Percentiles rank a stretch among this genome's conserved stretches.
phyloP scores from a whole-genome alignment of 371 early-diverging fungal species.

The Sporodiniella umbellata region DNA sequence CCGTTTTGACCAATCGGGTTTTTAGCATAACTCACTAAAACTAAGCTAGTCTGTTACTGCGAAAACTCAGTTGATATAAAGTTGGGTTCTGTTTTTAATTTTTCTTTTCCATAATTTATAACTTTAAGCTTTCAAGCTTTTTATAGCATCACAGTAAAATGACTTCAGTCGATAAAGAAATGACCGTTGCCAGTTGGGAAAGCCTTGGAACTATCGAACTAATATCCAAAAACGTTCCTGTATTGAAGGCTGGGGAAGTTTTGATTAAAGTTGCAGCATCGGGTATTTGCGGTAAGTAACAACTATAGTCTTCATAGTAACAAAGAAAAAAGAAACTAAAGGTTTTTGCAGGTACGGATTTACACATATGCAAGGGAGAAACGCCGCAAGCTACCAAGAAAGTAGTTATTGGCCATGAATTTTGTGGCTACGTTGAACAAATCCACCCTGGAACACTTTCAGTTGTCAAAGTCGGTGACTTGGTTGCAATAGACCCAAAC shows the following conservation, averaged over 20 bases:
- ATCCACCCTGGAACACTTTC: conserved; percentile 38
- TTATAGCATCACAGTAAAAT: conserved; percentile 3
- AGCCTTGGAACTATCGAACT: conserved; percentile 41
- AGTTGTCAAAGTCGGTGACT: conserved; percentile 30
- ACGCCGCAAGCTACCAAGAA: conserved; percentile 51
- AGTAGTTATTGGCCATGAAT: conserved; percentile 57
- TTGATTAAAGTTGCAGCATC: conserved; percentile 54
- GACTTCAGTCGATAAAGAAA: conserved; percentile 16
- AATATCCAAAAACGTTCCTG: conserved; percentile 34
- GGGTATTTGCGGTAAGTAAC: conserved; percentile 48
- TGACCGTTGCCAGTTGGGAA: conserved; percentile 54
- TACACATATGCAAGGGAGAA: conserved; percentile 56
- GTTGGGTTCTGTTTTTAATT: not conserved
- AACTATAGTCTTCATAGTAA: not conserved
- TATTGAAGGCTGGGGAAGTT: conserved; percentile 41
- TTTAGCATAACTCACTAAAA: not conserved
- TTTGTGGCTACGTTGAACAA: conserved; percentile 47
- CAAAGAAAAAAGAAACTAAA: not conserved
- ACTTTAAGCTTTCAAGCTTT: not conserved
- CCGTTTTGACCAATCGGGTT: not conserved
- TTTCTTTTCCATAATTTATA: conserved; percentile 1
- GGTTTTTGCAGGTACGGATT: conserved; percentile 45
- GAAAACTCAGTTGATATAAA: not conserved
- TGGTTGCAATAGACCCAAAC: conserved; percentile 55
- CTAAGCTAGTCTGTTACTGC: not conserved